Conservation (phyloP, 768 basidiomycete species). For the Amyloporia xantha region DNA sequence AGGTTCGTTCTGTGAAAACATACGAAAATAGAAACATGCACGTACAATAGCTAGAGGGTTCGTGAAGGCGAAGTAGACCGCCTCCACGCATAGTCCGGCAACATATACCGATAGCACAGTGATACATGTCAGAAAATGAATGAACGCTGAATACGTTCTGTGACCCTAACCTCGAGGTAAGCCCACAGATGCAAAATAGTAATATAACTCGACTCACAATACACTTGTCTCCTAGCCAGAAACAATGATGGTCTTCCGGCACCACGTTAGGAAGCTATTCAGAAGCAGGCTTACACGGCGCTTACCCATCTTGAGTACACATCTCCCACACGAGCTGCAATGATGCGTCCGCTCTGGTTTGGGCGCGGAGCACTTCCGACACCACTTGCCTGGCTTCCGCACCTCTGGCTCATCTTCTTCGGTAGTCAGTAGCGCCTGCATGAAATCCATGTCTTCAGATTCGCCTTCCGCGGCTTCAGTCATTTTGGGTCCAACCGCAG, state of each 20-base stretch:
- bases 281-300: slow-evolving; percentile 1
- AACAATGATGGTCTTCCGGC: slow-evolving; percentile 74
- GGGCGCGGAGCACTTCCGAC: slow-evolving; percentile 71
- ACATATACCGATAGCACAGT: slow-evolving; percentile 60
- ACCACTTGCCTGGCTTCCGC: slow-evolving; percentile 47
- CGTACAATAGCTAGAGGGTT: slow-evolving; percentile 60
- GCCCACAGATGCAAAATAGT: not conserved
- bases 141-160: slow-evolving; percentile 77
- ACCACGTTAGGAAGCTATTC: not conserved
- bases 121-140: slow-evolving; percentile 66
- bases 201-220: slow-evolving; percentile 42
- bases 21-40: not conserved
- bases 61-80: slow-evolving; percentile 59
- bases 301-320: slow-evolving; percentile 82
- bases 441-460: slow-evolving; percentile 37
- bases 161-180: slow-evolving; percentile 49
- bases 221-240: slow-evolving; percentile 74
- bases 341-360: slow-evolving; percentile 81
- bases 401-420: slow-evolving; percentile 30
- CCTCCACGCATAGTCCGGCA: slow-evolving; percentile 42
- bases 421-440: slow-evolving; percentile 53
- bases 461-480: slow-evolving; percentile 13
- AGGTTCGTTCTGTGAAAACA: not conserved
- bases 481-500: slow-evolving; percentile 27
- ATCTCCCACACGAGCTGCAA: slow-evolving; percentile 60